Conservation (phyloP, 768 basidiomycete species). For the Rhizopogon roseolus region DNA sequence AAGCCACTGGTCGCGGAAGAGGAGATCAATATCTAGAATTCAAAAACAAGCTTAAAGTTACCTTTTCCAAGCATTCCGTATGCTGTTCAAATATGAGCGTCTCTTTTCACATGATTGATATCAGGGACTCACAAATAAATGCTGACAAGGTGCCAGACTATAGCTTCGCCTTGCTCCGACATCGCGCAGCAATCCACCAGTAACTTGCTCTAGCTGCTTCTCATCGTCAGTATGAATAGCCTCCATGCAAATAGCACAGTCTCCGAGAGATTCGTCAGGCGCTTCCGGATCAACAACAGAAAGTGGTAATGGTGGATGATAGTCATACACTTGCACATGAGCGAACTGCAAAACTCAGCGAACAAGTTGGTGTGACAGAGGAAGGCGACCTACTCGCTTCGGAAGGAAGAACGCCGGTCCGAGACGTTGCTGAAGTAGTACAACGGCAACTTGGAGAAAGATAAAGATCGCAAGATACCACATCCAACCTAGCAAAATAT, state of each 20-base stretch:
- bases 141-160: conserved; percentile 85
- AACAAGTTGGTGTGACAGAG: not conserved
- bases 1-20: conserved; percentile 47
- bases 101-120: not conserved
- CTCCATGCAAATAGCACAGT: conserved; percentile 95
- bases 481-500: conserved; percentile 51
- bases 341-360: conserved; percentile 41
- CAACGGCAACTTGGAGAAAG: conserved; percentile 51
- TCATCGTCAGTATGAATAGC: conserved; percentile 55
- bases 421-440: conserved; percentile 70
- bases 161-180: conserved; percentile 55
- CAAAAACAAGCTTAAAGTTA: conserved; percentile 22
- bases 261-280: conserved; percentile 71
- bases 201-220: conserved; percentile 29
- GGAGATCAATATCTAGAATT: conserved; percentile 8
- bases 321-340: conserved; percentile 65
- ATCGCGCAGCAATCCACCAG: conserved; percentile 33
- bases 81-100: conserved; percentile 42
- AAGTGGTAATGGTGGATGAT: conserved; percentile 72
- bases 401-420: conserved; percentile 87
- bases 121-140: conserved; percentile 65
- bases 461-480: conserved; percentile 57
- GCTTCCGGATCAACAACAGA: conserved; percentile 63
- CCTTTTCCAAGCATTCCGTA: conserved; percentile 81
- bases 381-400: conserved; percentile 41